Evolutionary conservation across 129 eudicot genomes (phyloP), one percentile per base, ranked within the genome.

Genomic region (Ambrosia trifida): DNA sequence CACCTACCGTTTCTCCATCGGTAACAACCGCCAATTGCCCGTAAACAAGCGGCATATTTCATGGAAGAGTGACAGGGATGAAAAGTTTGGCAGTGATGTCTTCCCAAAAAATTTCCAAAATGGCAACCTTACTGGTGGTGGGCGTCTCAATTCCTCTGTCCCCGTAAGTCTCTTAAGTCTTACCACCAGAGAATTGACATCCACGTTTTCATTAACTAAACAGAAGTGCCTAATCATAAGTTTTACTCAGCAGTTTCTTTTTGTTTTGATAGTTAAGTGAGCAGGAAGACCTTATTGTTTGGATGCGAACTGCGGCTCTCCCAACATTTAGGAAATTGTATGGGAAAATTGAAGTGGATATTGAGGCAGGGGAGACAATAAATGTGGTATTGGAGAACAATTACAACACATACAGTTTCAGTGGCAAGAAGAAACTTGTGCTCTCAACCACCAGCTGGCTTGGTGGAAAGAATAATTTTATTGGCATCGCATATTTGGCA

Each of bases 291-390:
- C 89, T 92, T 13, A 92, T 92, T 32, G 98, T 92, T 46, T 92
- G 98, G 98, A 92, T 92, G 98, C 72, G 96, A 85, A 92, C 98
- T 16, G 98, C 98, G 3, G 98, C 98, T 47, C 98, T 92, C 60
- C 98, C 98, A 31, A 92, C 94, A 17, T 92, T 92, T 66, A 92
- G 98, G 78, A 92, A 92, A 75, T 69, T 92, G 80, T 24, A 24
- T 24, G 98, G 98, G 72, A 92, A 78, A 70, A 89, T 41, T 24
- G 28, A 24, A 1, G 28, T 24, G 28, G 28, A 24, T 24, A 24
- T 24, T 24, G 66, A 84, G 60, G 83, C 70, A 28, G 88, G 85
- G 13, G 94, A 91, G 7, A 19, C 36, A 2, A 88, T 91, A 50
- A 35, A 73, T 30, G 98, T 91, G 71, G 69, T 75, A 61, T 45